Base-by-base conservation (phyloP, 2,329 filamentous ascomycete species). In the Lanzia echinophila region DNA sequence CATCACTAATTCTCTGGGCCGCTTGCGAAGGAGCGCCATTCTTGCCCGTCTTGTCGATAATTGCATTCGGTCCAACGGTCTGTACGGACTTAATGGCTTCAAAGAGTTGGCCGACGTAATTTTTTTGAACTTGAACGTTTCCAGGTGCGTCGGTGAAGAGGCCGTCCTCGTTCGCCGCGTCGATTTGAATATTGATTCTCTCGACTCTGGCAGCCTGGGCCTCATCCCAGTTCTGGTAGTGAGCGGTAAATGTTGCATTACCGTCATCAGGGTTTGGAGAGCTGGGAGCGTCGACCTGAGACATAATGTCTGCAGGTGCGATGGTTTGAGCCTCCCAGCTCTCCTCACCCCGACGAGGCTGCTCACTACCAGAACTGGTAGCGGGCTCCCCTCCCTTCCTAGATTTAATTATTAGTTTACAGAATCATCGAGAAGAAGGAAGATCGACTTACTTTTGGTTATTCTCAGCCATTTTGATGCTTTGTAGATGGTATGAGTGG, bases 1-100 rank as follows among this genome's bases (percentile, higher is more conserved):
- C 50, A 3, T 50, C 36, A 5, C 43, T 33, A 1, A 65, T 46
- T 10, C 56, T 50, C 0, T 39, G 32, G 15, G 57, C 62, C 22
- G 61, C 56, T 47, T 64, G 60, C 4, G 57, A 52, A 0, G 48
- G 47, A 4, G 45, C 53, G 2, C 56, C 58, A n/a, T 58, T 52
- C 39, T 62, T 61, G 6, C 47, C 34, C 6, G 48, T 46, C 36
- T 64, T 62, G n/a, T 65, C 63, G 0, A 58, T 51, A 3, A 65
- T 58, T 0, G 55, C 45, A 1, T 48, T 6, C 3, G 44, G 38
- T 3, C 50, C 50, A 34, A 38, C 28, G 1, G 19, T 32, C 1
- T 46, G 33, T 0, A 55, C 56, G 13, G 59, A 53, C 6, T 53
- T 55, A 15, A 65, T 56, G 0, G 62, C 62, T 1, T 60, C 33